A percentile compares a stretch with the other conserved stretches of the same genome.
phyloP scores from a whole-genome alignment of 441 rosid species.

The Populus hybrid region DNA sequence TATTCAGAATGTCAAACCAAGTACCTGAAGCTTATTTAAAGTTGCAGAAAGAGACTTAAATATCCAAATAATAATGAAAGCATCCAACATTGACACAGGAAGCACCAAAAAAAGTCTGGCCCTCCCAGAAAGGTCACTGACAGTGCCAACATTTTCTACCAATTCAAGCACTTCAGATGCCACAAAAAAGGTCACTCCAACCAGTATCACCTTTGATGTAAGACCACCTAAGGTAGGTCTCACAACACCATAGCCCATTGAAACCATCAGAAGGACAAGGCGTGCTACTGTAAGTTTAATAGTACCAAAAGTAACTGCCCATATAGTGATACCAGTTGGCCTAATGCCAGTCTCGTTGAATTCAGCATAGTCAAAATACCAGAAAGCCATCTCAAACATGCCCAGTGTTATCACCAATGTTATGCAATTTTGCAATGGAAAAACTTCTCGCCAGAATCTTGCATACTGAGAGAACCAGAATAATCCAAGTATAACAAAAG shows the following conservation, averaged over 20 bases:
- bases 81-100: constrained; percentile 87
- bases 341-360: constrained; percentile 85
- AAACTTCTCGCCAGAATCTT: constrained; percentile 82
- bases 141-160: constrained; percentile 86
- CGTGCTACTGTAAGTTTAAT: constrained; percentile 75
- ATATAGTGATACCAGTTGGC: constrained; percentile 75
- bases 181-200: constrained; percentile 76
- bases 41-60: constrained; percentile 92
- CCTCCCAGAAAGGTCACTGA: constrained; percentile 90
- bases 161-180: constrained; percentile 95
- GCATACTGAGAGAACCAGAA: constrained; percentile 96
- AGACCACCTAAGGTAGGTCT: constrained; percentile 95
- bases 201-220: constrained; percentile 85
- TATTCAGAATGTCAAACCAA: constrained; percentile 7
- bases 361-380: constrained; percentile 91
- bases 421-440: constrained; percentile 83
- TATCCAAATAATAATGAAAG: constrained; percentile 95
- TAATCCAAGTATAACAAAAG: constrained; percentile 81
- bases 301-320: constrained; percentile 89
- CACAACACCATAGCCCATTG: constrained; percentile 97
- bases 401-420: constrained; percentile 80
- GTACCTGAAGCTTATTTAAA: constrained; percentile 89
- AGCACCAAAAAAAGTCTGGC: constrained; percentile 79
- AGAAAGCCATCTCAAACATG: constrained; percentile 91
- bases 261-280: constrained; percentile 76